Conservation (phyloP, 768 basidiomycete species). For the Ramaria rubella region DNA sequence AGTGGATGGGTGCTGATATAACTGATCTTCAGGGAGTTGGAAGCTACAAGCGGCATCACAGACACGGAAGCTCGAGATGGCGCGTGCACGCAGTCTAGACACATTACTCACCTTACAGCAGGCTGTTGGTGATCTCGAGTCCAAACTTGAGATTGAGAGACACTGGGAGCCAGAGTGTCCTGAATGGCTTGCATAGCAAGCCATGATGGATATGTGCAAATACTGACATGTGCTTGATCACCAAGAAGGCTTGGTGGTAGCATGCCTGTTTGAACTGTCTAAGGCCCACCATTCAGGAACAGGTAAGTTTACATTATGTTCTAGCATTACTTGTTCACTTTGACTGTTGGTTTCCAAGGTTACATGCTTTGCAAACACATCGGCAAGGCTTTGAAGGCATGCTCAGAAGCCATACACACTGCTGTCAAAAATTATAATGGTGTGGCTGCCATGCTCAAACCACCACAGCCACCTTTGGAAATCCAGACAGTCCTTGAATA, state of each 20-base stretch:
- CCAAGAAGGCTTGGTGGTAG: constrained; percentile 14
- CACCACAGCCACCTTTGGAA: constrained; percentile 19
- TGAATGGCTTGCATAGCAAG: not conserved
- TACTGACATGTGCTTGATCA: constrained; percentile 16
- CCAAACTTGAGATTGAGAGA: no score
- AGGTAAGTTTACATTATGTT: constrained; percentile 9
- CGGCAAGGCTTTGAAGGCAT: no score
- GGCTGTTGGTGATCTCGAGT: not conserved
- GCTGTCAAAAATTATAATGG: constrained; percentile 27
- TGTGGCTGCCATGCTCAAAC: constrained; percentile 20
- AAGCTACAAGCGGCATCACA: not conserved
- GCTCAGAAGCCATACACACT: constrained; percentile 19
- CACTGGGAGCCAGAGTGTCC: not conserved
- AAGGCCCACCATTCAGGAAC: constrained; percentile 14
- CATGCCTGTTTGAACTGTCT: constrained; percentile 18
- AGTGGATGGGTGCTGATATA: not conserved
- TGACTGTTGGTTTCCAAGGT: constrained; percentile 14
- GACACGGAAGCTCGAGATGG: not conserved
- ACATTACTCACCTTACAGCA: not conserved
- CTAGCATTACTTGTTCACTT: not conserved
- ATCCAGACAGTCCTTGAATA: constrained; percentile 23
- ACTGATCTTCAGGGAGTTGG: not conserved
- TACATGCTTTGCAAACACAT: constrained; percentile 25
- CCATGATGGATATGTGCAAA: constrained; percentile 1
- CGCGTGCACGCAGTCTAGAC: not conserved